A percentile compares a stretch with the other conserved stretches of the same genome.
Conservation (phyloP, 2,329 filamentous ascomycete genomes). For the Neocucurbitaria cava region DNA sequence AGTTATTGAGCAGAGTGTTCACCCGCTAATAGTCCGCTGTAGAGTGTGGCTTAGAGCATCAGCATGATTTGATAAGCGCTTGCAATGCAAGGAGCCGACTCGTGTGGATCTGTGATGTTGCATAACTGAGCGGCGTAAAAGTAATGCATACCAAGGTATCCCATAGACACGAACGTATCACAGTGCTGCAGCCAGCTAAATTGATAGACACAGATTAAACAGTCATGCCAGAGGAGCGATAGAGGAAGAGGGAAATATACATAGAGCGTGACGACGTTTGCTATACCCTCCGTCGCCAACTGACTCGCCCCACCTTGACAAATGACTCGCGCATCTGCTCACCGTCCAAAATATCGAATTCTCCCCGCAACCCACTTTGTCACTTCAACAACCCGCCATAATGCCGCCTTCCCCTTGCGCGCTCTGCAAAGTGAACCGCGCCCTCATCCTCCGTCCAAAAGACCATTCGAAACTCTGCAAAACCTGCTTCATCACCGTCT, state of each 20-base stretch:
- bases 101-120: background rate
- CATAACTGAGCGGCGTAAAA: background rate
- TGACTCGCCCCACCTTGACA: background rate
- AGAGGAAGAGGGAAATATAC: background rate
- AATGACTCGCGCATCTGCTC: constrained; percentile 9
- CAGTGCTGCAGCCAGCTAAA: background rate
- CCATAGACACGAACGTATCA: background rate
- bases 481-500: constrained; percentile 82
- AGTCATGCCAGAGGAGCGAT: background rate
- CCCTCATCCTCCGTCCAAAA: constrained; percentile 91
- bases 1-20: background rate
- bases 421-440: constrained; percentile 76
- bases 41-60: background rate
- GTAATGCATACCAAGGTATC: background rate
- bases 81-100: no score
- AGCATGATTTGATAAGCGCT: background rate
- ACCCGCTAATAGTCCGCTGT: background rate
- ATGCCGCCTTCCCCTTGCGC: constrained; percentile 84
- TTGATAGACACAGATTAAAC: background rate
- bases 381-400: constrained; percentile 3
- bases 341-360: background rate
- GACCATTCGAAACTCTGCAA: constrained; percentile 95
- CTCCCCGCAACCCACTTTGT: background rate
- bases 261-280: background rate
- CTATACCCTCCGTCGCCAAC: no score